Conservation (phyloP, 176 grass and related monocot species). For the Avena eriantha region DNA sequence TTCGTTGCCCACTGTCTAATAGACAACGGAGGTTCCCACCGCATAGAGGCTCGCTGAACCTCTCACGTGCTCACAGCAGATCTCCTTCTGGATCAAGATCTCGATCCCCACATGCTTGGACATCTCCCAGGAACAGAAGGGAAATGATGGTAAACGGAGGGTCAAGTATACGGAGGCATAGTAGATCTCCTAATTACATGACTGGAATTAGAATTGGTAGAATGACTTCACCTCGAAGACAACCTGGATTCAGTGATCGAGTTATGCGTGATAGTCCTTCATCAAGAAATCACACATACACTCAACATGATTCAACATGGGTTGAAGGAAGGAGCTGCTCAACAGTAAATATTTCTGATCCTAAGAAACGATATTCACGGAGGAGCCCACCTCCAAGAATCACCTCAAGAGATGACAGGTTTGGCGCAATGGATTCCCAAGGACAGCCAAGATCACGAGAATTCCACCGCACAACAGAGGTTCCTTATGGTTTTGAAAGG, state of each 20-base stretch:
- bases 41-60: slow-evolving; percentile 52
- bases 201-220: slow-evolving; percentile 52
- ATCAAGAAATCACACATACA: slow-evolving; percentile 53
- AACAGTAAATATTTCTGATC: slow-evolving; percentile 58
- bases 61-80: slow-evolving; percentile 63
- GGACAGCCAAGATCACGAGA: slow-evolving; percentile 60
- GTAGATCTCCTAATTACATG: slow-evolving; percentile 65
- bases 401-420: slow-evolving; percentile 50
- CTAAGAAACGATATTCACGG: slow-evolving; percentile 56
- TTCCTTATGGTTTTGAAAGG: slow-evolving; percentile 59
- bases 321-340: slow-evolving; percentile 73
- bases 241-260: slow-evolving; percentile 64
- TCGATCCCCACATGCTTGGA: slow-evolving; percentile 79
- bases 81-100: slow-evolving; percentile 87
- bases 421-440: slow-evolving; percentile 54
- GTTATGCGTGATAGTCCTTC: slow-evolving; percentile 50
- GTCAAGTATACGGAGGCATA: slow-evolving; percentile 56
- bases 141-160: slow-evolving; percentile 52
- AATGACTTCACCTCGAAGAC: slow-evolving; percentile 63
- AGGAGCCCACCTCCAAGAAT: slow-evolving; percentile 55
- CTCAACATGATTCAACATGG: slow-evolving; percentile 67
- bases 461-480: slow-evolving; percentile 53
- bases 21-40: slow-evolving; percentile 60
- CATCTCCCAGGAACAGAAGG: slow-evolving; percentile 63
- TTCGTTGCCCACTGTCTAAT: slow-evolving; percentile 51